Evolutionary conservation across 345 rosid genomes (phyloP), one percentile per base, ranked within the genome.

Genomic region (Acer campestre): DNA sequence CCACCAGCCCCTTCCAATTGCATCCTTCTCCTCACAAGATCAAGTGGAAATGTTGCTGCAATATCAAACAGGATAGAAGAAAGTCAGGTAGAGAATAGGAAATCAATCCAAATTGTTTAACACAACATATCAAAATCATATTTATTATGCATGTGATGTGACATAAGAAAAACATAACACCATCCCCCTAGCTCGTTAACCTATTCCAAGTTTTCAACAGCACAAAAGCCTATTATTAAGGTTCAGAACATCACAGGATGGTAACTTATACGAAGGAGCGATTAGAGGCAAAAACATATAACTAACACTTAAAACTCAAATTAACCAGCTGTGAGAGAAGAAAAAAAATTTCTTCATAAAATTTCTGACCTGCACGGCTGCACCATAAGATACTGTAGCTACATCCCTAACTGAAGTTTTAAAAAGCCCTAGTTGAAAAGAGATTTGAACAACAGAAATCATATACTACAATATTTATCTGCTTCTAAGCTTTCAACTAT

Each of bases 1-100:
- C 99, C 98, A 68, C 93, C 98, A 6, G 88, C 98, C 75, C 99
- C 99, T 91, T 96, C 98, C 81, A 96, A 80, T 75, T 96, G 98
- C 95, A 89, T 94, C 78, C 99, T 84, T 78, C 99, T 88, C 84
- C 99, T 86, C 85, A 96, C 98, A 13, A 96, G 99, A 82, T 96
- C 99, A 67, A 96, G 74, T 14, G 99, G 99, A 78, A 91, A 96
- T 68, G 97, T 94, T 17, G 85, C 99, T 96, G 88, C 86, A 85
- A 64, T 35, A 76, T 62, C 64, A 20, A n/a, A 55, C 31, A 27
- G 31, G 67, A 17, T 17, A 23, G 77, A 65, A 56, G 22, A 20
- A 63, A 20, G 73, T 64, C 74, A 67, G 20, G 71, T 8, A 31
- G 40, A 44, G 70, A 76, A 68, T 40, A 61, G n/a, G 22, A 69